These are phyloP conservation scores for Cyberlindnera mycetangii DNA, from an alignment of 805 yeast species.

Conservation along the genomic window DNA sequence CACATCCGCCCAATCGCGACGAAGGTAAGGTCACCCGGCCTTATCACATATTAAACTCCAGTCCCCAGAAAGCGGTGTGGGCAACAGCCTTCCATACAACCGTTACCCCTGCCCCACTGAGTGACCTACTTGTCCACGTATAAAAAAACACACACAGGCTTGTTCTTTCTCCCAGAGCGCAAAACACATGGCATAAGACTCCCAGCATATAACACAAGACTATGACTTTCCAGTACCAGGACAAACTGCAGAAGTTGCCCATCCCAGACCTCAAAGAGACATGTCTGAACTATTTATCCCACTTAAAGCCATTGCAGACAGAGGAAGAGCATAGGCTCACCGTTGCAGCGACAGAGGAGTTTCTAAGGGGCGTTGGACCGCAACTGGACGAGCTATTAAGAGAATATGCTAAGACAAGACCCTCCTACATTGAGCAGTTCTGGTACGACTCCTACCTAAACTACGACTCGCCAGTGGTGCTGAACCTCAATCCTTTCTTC, in stretches of 20 bases:
- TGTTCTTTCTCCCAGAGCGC: too few species aligned
- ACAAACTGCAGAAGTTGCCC: constrained; percentile 62
- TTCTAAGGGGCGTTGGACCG: constrained; percentile 54
- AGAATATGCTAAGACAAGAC: constrained; percentile 57
- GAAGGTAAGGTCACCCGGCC: not conserved
- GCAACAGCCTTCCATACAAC: constrained; percentile 1
- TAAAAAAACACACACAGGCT: not conserved
- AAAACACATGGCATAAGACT: too few species aligned
- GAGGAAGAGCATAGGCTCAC: constrained; percentile 66
- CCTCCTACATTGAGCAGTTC: constrained; percentile 87
- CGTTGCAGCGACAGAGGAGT: constrained; percentile 50
- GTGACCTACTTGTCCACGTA: not conserved
- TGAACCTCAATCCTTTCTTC: constrained; percentile 87
- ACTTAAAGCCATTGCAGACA: constrained; percentile 78
- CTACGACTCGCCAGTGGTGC: constrained; percentile 88
- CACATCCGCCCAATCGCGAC: not conserved
- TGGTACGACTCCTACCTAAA: constrained; percentile 90
- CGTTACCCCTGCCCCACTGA: not conserved
- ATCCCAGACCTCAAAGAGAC: constrained; percentile 75
- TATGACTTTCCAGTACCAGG: constrained; percentile 59
- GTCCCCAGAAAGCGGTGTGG: not conserved
- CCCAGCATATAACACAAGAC: constrained; percentile 3
- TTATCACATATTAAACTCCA: not conserved
- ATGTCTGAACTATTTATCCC: constrained; percentile 60
- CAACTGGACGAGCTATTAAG: constrained; percentile 61